These are phyloP conservation scores for Rubus parviflorus DNA, from an alignment of 306 rosid species.

Conservation along the genomic window DNA sequence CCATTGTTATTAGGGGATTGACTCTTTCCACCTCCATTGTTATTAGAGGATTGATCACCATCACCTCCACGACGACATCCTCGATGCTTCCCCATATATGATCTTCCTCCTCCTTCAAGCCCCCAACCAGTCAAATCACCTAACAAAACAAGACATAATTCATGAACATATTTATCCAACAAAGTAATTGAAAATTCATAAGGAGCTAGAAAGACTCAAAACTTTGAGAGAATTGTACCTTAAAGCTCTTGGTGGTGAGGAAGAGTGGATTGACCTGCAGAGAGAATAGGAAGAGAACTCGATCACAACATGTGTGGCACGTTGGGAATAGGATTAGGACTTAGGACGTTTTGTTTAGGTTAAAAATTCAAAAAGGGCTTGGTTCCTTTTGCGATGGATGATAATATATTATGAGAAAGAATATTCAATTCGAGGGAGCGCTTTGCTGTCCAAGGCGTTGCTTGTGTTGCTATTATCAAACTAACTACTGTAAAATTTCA, in stretches of 20 bases:
- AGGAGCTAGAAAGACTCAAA: not conserved
- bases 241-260: slow-evolving; percentile 13
- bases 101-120: not conserved
- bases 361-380: too few relatives aligned
- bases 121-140: slow-evolving; percentile 9
- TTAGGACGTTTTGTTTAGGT: too few relatives aligned
- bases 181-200: not conserved
- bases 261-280: not conserved
- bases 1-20: not conserved
- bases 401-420: too few relatives aligned
- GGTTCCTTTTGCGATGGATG: too few relatives aligned
- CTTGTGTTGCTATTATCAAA: too few relatives aligned
- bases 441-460: too few relatives aligned
- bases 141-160: slow-evolving; percentile 17
- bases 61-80: not conserved
- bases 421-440: too few relatives aligned
- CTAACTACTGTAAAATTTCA: too few relatives aligned
- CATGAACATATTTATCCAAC: not conserved
- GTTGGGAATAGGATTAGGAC: too few relatives aligned
- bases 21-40: slow-evolving; percentile 15
- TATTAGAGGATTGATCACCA: not conserved
- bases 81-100: slow-evolving; percentile 37
- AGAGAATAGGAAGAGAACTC: too few relatives aligned
- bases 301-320: too few relatives aligned
- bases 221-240: not conserved